These are phyloP conservation scores for Calvatia gigantea DNA, from an alignment of 768 basidiomycete species.

Conservation along the genomic window DNA sequence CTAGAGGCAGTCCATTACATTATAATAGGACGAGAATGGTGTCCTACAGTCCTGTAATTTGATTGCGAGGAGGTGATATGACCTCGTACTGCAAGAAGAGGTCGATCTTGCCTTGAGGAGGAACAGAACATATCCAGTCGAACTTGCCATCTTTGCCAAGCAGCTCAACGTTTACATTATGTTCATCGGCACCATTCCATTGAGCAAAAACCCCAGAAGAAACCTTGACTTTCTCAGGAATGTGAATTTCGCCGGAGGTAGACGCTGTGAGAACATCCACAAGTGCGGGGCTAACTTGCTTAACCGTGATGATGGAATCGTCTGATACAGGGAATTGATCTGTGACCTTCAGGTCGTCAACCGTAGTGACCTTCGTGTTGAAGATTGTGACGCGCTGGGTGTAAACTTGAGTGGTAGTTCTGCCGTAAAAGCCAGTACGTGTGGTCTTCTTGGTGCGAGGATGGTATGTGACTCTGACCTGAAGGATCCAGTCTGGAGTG, in stretches of 20 bases:
- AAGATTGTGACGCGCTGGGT: slow-evolving; percentile 35
- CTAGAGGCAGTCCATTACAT: too few species aligned
- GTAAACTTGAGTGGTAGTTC: slow-evolving; percentile 27
- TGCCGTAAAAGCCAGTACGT: slow-evolving; percentile 31
- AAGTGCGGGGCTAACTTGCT: slow-evolving; percentile 31
- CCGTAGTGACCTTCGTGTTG: slow-evolving; percentile 34
- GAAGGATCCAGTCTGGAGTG: slow-evolving; percentile 36
- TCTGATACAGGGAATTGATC: slow-evolving; percentile 40
- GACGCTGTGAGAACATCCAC: neutral
- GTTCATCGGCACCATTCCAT: slow-evolving; percentile 35
- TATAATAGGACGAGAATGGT: too few species aligned
- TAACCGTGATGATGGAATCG: slow-evolving; percentile 35
- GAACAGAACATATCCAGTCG: slow-evolving; percentile 27
- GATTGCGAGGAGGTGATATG: slow-evolving; percentile 21
- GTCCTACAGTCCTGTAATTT: slow-evolving; percentile 18
- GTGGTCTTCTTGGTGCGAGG: slow-evolving; percentile 31
- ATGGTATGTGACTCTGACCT: slow-evolving; percentile 37
- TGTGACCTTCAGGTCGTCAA: slow-evolving; percentile 32
- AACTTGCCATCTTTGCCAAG: slow-evolving; percentile 33
- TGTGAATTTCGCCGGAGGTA: slow-evolving; percentile 11
- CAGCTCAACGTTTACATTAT: slow-evolving; percentile 19
- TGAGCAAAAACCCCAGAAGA: slow-evolving; percentile 28
- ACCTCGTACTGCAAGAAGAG: slow-evolving; percentile 39
- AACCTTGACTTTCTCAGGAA: slow-evolving; percentile 22
- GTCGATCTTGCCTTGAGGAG: slow-evolving; percentile 26